Evolutionary conservation across 2,329 filamentous ascomycete species (phyloP), one percentile per base, ranked within the genome.

Genomic region (Sporothrix humicola): DNA sequence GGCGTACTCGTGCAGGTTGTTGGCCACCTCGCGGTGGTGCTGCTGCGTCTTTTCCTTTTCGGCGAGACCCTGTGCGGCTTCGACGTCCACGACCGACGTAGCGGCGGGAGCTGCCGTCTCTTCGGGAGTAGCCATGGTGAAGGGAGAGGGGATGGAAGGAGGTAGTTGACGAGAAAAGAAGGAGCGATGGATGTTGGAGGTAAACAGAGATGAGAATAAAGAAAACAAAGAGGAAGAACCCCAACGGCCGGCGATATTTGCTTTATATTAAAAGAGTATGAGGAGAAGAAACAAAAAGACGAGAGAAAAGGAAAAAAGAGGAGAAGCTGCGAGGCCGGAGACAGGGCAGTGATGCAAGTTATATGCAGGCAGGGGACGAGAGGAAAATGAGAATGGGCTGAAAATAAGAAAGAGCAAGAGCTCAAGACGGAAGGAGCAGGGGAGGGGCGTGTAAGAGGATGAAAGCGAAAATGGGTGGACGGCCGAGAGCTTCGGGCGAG

Each of bases 1-100:
- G 63, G 77, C 79, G 72, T 78, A 81, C 69, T 82, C 81, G 76
- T 82, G 81, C 12, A 82, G 77, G 20, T 54, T 63, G 6, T 17
- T 13, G 13, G 26, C 13, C 17, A 20, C 26, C 48, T 69, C 66
- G 48, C 48, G 26, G 48, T 69, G 66, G 13, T 42, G 66, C 26
- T 69, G 26, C 46, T 52, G 26, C 26, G 66, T 15, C 44, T 37
- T 20, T 50, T 37, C 65, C 23, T 69, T 69, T 17, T 69, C 66
- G 26, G 46, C 66, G 17, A 69, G 26, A 8, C 48, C 66, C 66
- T 69, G 46, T 6, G 66, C 66, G 2, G 66, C 66, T 17, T 69
- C 66, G 48, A 69, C 48, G 66, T 69, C 65, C 13, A 69, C 65
- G 15, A 17, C 15, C 15, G 46, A 17, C 20, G 48, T 31, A 17